Conservation (phyloP, 352 stramenopile genomes). For the Thraustotheca clavata region DNA sequence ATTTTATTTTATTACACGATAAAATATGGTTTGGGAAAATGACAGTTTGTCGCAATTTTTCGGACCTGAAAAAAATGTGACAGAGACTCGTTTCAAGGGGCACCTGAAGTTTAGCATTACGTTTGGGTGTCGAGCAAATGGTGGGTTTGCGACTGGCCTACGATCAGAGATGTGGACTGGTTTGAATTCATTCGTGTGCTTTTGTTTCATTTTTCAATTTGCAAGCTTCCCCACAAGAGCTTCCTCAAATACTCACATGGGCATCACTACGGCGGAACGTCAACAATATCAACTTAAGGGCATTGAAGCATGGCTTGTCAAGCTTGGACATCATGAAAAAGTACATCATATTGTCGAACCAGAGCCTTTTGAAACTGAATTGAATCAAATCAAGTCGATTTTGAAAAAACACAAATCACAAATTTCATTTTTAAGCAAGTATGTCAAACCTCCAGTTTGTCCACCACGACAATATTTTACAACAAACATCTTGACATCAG, state of each 20-base stretch:
- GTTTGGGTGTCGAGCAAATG: neutral
- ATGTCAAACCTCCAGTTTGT: neutral
- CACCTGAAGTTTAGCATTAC: no score
- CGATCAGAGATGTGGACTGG: neutral
- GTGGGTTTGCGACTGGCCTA: neutral
- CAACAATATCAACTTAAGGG: slow-evolving; percentile 16
- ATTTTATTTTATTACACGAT: no score
- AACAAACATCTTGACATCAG: neutral
- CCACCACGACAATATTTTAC: neutral
- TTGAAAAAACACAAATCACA: slow-evolving; percentile 17
- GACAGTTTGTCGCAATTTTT: no score
- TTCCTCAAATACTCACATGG: neutral
- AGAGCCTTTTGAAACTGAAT: neutral
- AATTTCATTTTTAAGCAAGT: neutral
- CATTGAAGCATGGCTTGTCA: slow-evolving; percentile 19
- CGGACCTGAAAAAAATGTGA: slow-evolving; percentile 10
- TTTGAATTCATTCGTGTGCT: neutral
- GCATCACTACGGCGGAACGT: slow-evolving; percentile 5
- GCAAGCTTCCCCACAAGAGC: neutral
- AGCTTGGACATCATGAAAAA: slow-evolving; percentile 5
- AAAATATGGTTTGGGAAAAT: no score
- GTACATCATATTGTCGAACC: neutral
- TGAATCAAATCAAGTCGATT: slow-evolving; percentile 12
- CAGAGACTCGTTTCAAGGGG: no score
- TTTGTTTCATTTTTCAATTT: neutral